Conservation (phyloP, 257 asterid species). For the Salvia miltiorrhiza region DNA sequence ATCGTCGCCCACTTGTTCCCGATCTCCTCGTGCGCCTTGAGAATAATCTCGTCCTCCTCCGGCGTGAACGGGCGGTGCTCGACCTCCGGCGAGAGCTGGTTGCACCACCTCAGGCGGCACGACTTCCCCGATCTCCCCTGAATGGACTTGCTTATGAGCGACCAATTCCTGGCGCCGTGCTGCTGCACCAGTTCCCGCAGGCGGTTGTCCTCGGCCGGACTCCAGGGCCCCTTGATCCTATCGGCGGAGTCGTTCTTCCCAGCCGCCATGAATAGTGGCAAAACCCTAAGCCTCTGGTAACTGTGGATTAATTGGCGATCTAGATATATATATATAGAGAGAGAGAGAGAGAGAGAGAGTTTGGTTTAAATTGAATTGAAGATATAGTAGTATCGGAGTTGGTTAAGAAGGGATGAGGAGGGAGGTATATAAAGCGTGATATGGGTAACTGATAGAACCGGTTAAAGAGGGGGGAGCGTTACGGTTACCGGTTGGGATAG, state of each 20-base stretch:
- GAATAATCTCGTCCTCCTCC: conserved; percentile 45
- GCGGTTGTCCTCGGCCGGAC: conserved; percentile 41
- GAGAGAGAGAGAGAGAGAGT: not conserved
- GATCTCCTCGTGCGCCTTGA: conserved; percentile 32
- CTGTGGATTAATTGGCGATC: too few relatives aligned
- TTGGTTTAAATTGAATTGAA: too few relatives aligned
- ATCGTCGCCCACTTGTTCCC: conserved; percentile 53
- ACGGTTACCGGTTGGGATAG: conserved; percentile 32
- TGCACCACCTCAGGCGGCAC: conserved; percentile 57
- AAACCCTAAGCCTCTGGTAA: conserved; percentile 6
- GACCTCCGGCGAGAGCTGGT: conserved; percentile 58
- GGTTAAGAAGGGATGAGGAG: not conserved
- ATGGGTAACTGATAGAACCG: conserved; percentile 32
- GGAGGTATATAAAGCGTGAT: conserved; percentile 18
- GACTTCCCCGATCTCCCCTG: conserved; percentile 57
- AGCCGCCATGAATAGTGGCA: conserved; percentile 24
- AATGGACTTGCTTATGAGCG: conserved; percentile 40
- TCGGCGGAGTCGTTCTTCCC: not conserved
- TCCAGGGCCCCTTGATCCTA: conserved; percentile 55
- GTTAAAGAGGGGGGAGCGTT: conserved; percentile 31
- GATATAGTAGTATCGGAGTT: not conserved
- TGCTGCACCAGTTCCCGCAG: conserved; percentile 33
- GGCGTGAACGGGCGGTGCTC: conserved; percentile 42
- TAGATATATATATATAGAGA: not conserved
- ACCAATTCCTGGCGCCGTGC: conserved; percentile 52